Evolutionary conservation across 2,329 filamentous ascomycete species (phyloP), one percentile per base, ranked within the genome.

Genomic region (Fusarium gaditjirri): DNA sequence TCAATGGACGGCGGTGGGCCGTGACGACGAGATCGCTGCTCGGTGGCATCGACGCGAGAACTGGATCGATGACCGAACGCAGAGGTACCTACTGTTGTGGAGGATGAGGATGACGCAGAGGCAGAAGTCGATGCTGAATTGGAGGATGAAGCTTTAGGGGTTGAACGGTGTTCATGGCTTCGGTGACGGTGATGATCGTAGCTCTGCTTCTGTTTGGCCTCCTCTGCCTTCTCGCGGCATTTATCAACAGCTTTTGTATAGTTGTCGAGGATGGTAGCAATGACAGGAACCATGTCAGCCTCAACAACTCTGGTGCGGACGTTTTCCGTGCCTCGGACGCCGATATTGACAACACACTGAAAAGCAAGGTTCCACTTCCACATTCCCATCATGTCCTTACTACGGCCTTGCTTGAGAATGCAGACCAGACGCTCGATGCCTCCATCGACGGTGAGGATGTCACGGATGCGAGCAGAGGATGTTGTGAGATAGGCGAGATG

Each of bases 341-440:
- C 96, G 79, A 99, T 98, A 82, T 99, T 99, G 80, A 99, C 96
- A 73, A 98, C 95, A 82, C 96, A 99, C 83, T 98, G 96, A 82
- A 99, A 99, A 58, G 96, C 96, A 71, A 99, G 88, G 80, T 98
- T 99, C 96, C 96, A 99, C 84, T 98, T 98, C 96, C 96, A 99
- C 93, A 97, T 97, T 82, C 98, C 95, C 95, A 98, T 98, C 91
- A 98, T 92, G 81, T 99, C 95, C 83, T 95, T 97, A 84, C 94
- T 98, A 80, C 96, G 89, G 71, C 96, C 96, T 83, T 97, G 94
- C 84, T 99, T 99, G 82, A 99, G 89, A 79, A 99, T 98, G 88
- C 94, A 98, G 80, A 99, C 94, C 76, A 99, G 86, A 73, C 95
- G 88, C 85, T 99, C 96, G 82, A 99, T 96, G 70, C 96, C 96